These are phyloP conservation scores for Larix kaempferi DNA, from an alignment of 75 land plant species.

Conservation along the genomic window DNA sequence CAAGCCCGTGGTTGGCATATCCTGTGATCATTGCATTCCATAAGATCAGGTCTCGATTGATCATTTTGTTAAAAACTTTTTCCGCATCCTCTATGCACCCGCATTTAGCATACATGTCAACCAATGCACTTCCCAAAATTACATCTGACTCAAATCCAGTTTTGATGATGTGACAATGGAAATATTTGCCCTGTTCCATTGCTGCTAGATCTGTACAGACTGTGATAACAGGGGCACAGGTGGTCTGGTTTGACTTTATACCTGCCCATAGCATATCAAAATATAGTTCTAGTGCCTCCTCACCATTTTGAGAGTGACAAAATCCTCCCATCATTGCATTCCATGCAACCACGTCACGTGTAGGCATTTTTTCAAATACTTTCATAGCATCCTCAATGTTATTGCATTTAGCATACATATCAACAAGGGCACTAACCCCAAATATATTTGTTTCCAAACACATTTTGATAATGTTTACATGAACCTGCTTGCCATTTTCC, in stretches of 20 bases:
- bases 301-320: conserved; percentile 35
- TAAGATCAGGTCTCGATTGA: neutral
- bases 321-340: conserved; percentile 37
- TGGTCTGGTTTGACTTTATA: conserved; percentile 27
- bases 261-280: conserved; percentile 19
- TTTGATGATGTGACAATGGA: conserved; percentile 41
- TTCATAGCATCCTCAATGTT: conserved; percentile 20
- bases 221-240: conserved; percentile 25
- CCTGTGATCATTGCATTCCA: conserved; percentile 4
- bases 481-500: conserved; percentile 25
- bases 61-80: neutral
- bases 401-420: conserved; percentile 54
- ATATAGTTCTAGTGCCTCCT: conserved; percentile 19
- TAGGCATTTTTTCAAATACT: conserved; percentile 19
- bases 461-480: conserved; percentile 25
- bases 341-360: conserved; percentile 31
- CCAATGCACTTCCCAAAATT: neutral
- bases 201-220: conserved; percentile 34
- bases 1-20: neutral
- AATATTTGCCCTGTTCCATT: conserved; percentile 26
- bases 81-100: neutral
- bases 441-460: conserved; percentile 27
- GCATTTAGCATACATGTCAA: neutral
- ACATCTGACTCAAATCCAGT: neutral
- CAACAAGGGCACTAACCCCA: conserved; percentile 36